Evolutionary conservation across 169 alveolate genomes (phyloP).

Genomic region (Miamiensis avidus): DNA sequence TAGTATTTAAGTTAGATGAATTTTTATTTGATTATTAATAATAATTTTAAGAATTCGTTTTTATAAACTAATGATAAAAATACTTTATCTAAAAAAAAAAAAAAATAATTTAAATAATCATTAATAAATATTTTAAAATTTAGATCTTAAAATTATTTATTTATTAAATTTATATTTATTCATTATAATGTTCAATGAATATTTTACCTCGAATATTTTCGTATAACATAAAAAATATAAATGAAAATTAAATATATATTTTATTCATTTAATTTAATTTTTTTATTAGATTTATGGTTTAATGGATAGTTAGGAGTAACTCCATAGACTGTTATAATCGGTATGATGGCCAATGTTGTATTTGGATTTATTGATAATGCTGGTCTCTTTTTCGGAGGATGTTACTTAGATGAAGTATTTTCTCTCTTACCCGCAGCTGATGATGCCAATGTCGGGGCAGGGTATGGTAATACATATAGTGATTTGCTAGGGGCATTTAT

Average conservation of each 20-base stretch:
- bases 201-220: background rate
- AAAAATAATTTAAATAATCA: no score
- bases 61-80: no score
- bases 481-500: background rate
- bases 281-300: background rate
- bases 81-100: no score
- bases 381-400: background rate
- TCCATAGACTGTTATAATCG: background rate
- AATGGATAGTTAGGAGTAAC: background rate
- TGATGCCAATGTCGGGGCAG: background rate
- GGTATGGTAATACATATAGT: background rate
- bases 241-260: no score
- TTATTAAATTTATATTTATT: no score
- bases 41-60: no score
- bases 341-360: background rate
- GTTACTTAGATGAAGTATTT: background rate
- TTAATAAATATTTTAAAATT: no score
- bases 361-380: background rate
- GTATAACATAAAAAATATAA: no score
- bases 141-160: no score
- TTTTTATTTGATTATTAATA: no score
- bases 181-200: background rate
- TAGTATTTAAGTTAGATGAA: no score
- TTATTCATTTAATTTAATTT: no score
- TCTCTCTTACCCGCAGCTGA: background rate